Conservation (phyloP, 2,329 filamentous ascomycete genomes). For the Ophiognomonia clavigignenti-juglandacearum region DNA sequence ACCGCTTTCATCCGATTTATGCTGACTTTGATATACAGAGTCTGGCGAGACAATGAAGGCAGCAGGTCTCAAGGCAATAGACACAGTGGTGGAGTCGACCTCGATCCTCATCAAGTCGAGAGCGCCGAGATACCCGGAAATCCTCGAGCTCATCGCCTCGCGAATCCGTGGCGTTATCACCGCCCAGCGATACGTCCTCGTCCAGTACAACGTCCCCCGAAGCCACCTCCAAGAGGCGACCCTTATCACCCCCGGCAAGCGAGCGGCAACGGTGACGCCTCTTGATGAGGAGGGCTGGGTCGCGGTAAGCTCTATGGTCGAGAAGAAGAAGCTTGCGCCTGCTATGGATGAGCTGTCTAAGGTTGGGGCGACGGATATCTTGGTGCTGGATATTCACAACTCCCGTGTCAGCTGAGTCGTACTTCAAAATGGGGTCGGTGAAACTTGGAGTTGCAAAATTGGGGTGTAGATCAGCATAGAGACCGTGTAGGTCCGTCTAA, state of each 20-base stretch:
- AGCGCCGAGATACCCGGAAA: constrained; percentile 69
- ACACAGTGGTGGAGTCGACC: constrained; percentile 83
- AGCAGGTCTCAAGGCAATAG: constrained; percentile 87
- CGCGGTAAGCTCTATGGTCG: constrained; percentile 90
- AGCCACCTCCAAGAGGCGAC: constrained; percentile 60
- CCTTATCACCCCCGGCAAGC: constrained; percentile 85
- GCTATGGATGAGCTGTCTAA: constrained; percentile 81
- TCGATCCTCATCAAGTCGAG: constrained; percentile 92
- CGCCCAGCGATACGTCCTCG: constrained; percentile 88
- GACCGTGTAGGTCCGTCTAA: no score
- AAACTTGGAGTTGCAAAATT: no score
- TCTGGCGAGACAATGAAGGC: constrained; percentile 98
- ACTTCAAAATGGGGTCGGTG: not conserved
- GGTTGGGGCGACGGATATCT: constrained; percentile 76
- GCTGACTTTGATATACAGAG: constrained; percentile 48
- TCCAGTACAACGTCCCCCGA: constrained; percentile 90
- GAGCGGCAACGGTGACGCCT: constrained; percentile 85
- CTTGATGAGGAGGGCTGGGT: constrained; percentile 90
- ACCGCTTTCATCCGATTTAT: no score
- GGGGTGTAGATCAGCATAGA: no score
- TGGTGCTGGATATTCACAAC: constrained; percentile 84
- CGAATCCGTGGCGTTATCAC: constrained; percentile 93
- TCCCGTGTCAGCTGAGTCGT: constrained; percentile 16
- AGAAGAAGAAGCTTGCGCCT: constrained; percentile 76
- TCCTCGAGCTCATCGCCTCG: constrained; percentile 79